Conservation (phyloP, 2,329 filamentous ascomycete genomes). For the Penicillium concentricum region DNA sequence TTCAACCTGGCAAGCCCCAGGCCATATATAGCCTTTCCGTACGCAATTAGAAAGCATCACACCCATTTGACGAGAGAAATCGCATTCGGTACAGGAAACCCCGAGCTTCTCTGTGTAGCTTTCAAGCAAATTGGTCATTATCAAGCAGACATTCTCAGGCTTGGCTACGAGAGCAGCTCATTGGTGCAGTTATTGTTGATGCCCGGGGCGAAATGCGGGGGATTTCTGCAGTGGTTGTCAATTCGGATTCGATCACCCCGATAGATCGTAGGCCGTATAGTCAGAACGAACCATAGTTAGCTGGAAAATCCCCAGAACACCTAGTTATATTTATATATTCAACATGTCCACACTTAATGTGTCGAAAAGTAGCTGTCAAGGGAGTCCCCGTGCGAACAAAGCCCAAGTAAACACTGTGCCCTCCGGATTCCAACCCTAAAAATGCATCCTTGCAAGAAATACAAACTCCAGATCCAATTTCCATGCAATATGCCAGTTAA, state of each 20-base stretch:
- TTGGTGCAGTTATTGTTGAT: conserved; percentile 31
- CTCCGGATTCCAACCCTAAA: conserved; percentile 8
- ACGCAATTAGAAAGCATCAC: background rate
- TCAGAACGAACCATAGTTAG: no score
- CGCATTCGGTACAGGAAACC: background rate
- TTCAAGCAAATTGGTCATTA: background rate
- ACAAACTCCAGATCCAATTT: conserved; percentile 13
- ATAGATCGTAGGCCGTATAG: background rate
- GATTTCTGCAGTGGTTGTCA: background rate
- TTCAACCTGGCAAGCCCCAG: background rate
- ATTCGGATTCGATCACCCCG: conserved; percentile 19
- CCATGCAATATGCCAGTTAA: conserved; percentile 12
- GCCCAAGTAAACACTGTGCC: background rate
- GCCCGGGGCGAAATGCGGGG: conserved; percentile 19
- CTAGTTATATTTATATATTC: background rate
- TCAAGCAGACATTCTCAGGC: background rate
- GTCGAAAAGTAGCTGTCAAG: background rate
- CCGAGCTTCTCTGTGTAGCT: background rate
- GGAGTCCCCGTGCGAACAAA: background rate
- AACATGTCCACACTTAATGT: background rate
- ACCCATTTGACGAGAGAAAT: background rate
- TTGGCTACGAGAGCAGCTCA: conserved; percentile 7
- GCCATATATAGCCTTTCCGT: background rate
- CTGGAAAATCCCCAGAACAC: background rate
- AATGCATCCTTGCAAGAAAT: background rate